Evolutionary conservation across 169 alveolate genomes (phyloP).

Genomic region (Eimeria brunetti): DNA sequence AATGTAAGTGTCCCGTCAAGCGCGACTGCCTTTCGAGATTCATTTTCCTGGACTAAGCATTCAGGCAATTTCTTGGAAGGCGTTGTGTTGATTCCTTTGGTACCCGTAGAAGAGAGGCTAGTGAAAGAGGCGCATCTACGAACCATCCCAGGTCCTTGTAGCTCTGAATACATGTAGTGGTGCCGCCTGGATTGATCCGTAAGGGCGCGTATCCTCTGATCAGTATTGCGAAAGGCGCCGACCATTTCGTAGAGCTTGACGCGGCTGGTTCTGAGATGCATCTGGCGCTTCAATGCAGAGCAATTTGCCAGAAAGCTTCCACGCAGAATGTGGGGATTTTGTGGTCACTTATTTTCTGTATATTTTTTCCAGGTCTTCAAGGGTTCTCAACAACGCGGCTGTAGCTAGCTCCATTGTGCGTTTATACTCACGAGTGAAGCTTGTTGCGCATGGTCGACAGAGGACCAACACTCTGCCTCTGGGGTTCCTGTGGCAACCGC

Average conservation of each 20-base stretch:
- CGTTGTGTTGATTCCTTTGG: not conserved
- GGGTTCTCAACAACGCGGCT: not conserved
- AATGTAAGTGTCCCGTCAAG: not conserved
- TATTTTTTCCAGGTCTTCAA: not conserved
- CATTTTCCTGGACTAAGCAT: not conserved
- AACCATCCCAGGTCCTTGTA: constrained; percentile 16
- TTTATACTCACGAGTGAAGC: constrained; percentile 14
- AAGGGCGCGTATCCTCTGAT: constrained; percentile 36
- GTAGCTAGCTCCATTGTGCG: not conserved
- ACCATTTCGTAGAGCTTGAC: constrained; percentile 56
- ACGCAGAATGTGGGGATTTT: not conserved
- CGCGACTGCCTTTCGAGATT: not conserved
- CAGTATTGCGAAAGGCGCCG: constrained; percentile 2
- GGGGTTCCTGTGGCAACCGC: constrained; percentile 62
- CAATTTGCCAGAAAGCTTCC: not conserved
- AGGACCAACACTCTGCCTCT: constrained; percentile 52
- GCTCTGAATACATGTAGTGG: constrained; percentile 53
- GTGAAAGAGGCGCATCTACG: constrained; percentile 31
- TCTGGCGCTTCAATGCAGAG: not conserved
- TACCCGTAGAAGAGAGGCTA: not conserved
- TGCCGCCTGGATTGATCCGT: constrained; percentile 28
- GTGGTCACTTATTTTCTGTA: not conserved
- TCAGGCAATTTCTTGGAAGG: not conserved
- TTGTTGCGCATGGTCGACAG: constrained; percentile 21
- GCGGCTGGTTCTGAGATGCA: constrained; percentile 54